Base-by-base conservation (phyloP, 1,284 basidiomycete species). In the Thecaphora thlaspeos region DNA sequence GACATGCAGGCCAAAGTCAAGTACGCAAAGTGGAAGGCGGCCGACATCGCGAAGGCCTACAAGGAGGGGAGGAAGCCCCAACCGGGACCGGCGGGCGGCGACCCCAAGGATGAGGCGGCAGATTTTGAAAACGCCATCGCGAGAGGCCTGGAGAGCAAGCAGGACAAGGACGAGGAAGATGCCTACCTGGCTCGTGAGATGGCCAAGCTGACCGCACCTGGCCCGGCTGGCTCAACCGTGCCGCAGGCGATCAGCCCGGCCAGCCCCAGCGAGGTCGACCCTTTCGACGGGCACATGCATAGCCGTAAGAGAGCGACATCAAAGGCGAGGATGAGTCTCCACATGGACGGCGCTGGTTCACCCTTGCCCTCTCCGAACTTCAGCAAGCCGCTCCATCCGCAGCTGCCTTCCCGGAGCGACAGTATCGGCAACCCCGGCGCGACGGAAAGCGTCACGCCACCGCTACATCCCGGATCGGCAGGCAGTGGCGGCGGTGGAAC, bases 21-120 rank as follows among this genome's bases (percentile, higher is more conserved):
- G 49, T 94, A 94, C 78, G 84, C 90, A 8, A 92, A 92, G 79
- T 93, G 91, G 91, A 92, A 91, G 77, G 91, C 91, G 28, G 85
- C 87, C 7, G 89, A 92, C 63, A 91, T 94, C 38, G 84, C 87
- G 18, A 92, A 89, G 77, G 89, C 91, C 2, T 84, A 90, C 73
- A 85, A 90, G n/a, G 90, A 92, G 77, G 90, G 41, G 4, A 41
- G 64, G 15, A 61, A 45, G 38, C 70, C 71, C 1, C 39, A 41
- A 17, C 43, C 71, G 1, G 73, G 73, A 1, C 70, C 73, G 0
- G 59, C 64, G 2, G 64, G 68, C 12, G 68, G 67, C 4, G 58
- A 56, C 40, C 50, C 53, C 7, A 68, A 68, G 22, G 47, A 55
- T 3, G 61, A 64, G 34, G 61, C 43, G 12, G 68, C 51, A 1